Evolutionary conservation across 2,329 filamentous ascomycete genomes (phyloP).

Genomic region (Canariomyces notabilis): DNA sequence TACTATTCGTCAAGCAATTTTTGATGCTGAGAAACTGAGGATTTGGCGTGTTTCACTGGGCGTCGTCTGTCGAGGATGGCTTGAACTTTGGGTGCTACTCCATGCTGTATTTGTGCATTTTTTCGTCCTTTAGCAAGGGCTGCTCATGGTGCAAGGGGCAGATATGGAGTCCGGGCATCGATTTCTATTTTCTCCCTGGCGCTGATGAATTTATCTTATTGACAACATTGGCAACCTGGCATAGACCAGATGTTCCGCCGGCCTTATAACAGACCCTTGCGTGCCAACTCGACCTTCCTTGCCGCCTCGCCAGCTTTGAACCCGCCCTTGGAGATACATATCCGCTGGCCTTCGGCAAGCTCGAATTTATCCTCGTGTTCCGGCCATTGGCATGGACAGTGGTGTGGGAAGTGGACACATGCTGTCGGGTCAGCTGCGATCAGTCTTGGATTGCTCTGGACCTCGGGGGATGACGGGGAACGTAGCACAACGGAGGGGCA

Average conservation of each 20-base stretch:
- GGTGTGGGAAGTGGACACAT: conserved; percentile 93
- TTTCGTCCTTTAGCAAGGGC: too few relatives aligned
- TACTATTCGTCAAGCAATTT: too few relatives aligned
- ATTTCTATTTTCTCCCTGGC: background rate
- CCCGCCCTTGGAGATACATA: conserved; percentile 71
- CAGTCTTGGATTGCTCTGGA: background rate
- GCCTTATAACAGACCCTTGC: conserved; percentile 66
- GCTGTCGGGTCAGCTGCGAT: conserved; percentile 42
- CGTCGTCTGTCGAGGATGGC: too few relatives aligned
- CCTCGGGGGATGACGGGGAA: background rate
- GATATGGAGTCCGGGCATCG: too few relatives aligned
- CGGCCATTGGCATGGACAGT: conserved; percentile 88
- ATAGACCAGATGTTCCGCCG: background rate
- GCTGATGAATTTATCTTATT: background rate
- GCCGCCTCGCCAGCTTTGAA: conserved; percentile 66
- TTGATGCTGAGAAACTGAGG: too few relatives aligned
- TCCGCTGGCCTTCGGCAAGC: conserved; percentile 62
- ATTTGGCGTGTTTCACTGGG: too few relatives aligned
- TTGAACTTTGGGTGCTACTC: too few relatives aligned
- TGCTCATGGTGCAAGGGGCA: too few relatives aligned
- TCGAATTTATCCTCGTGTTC: conserved; percentile 73
- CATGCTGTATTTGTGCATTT: too few relatives aligned
- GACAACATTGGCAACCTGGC: too few relatives aligned
- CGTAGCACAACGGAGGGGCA: background rate
- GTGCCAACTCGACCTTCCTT: conserved; percentile 72